Base-by-base conservation (phyloP, 352 stramenopile genomes). In the Pythium vanterpoolii region DNA sequence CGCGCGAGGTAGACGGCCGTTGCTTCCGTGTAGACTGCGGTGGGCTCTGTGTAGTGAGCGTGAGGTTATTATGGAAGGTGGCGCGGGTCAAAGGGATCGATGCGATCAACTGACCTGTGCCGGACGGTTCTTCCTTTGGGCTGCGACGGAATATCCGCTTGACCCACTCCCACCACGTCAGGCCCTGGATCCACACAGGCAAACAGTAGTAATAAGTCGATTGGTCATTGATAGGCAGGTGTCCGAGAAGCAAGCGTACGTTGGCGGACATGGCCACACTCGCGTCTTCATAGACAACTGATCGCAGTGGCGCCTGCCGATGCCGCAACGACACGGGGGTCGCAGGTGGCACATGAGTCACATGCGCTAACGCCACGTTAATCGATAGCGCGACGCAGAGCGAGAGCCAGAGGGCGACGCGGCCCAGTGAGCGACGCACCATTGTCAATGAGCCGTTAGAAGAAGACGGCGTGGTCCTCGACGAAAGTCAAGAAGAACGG, bases 1-100 rank as follows among this genome's bases (percentile, higher is more conserved):
- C 83, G 76, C 6, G 83, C 85, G 16, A 95, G 55, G 58, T 92
- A 91, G 52, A 89, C 40, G 10, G 83, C 80, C 18, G 74, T 85
- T 34, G 68, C 69, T 40, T 87, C 81, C 33, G 87, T 88, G 73
- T 95, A 94, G 2, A 28, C 24, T 5, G 21, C 48, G 16, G 55
- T 30, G 8, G 49, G 49, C 3, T 65, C 48, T 64, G n/a, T n/a
- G n/a, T n/a, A n/a, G n/a, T n/a, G n/a, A n/a, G n/a, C n/a, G n/a
- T n/a, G n/a, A n/a, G n/a, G n/a, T n/a, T n/a, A n/a, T n/a, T n/a
- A n/a, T n/a, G n/a, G n/a, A n/a, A n/a, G n/a, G n/a, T n/a, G n/a
- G n/a, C n/a, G n/a, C n/a, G n/a, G n/a, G n/a, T n/a, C n/a, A n/a
- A n/a, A n/a, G n/a, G n/a, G n/a, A n/a, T n/a, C n/a, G n/a, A n/a